Base-by-base conservation (phyloP, 2,329 filamentous ascomycete species). In the Sphaerulina vaccinii region DNA sequence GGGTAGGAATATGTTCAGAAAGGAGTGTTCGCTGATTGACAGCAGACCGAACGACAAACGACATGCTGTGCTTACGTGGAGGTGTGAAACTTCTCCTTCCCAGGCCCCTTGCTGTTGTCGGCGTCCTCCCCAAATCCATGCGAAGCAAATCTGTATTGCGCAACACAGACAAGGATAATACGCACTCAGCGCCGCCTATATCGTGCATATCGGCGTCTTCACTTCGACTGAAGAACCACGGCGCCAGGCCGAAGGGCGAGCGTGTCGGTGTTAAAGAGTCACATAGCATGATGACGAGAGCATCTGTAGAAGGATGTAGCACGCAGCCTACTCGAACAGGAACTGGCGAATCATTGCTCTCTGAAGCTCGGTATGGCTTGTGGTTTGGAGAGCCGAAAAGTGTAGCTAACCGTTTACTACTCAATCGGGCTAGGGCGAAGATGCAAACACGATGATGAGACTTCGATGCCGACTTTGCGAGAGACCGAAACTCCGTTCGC, bases 361-460 rank as follows among this genome's bases (percentile, higher is more conserved):
- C 13, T 5, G 16, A 35, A 35, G 32, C 32, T 35, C 32, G 32
- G 32, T 35, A 15, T 35, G 32, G 32, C 32, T 35, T 35, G 32
- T 35, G n/a, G 32, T 15, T 21, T 39, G 37, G 37, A 13, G 37
- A 39, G 37, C 37, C 37, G 37, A 39, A 19, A 38, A 38, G 36
- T 11, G 18, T 19, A 19, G 15, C 36, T 38, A 18, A 38, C 36
- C 7, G 13, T 4, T 5, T 19, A 16, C 18, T 6, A 18, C 37
- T 39, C 37, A 13, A 21, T 39, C 37, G 18, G 37, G 37, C 37
- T 19, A 39, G 37, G 19, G 16, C 19, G 16, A 13, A 16, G 8
- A 38, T 9, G 19, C 16, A 16, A 38, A 18, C n/a, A 35, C 16
- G n/a, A n/a, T n/a, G n/a, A n/a, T n/a, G n/a, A n/a, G 32, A 35